Evolutionary conservation across 140 eudicot genomes (phyloP), one percentile per base, ranked within the genome.

Genomic region (Cichorium intybus): DNA sequence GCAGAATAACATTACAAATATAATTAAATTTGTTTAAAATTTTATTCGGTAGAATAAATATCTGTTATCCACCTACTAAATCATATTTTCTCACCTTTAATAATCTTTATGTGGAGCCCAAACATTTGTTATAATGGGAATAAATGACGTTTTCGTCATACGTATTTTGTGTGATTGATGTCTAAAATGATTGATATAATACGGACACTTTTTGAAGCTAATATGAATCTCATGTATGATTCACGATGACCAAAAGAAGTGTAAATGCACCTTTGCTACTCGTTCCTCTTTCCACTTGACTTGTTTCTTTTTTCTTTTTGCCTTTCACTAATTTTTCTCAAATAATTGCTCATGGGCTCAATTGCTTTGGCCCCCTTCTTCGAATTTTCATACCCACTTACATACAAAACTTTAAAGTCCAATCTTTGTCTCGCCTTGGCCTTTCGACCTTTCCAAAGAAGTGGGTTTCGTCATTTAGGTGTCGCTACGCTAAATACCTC

Each of bases 301-400:
- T 69, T 58, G 46, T 68, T 60, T 55, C 60, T 68, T 68, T 75
- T 39, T 67, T 47, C 80, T 43, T 75, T 75, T 75, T 17, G 45
- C 64, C 80, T 75, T 68, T 73, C 73, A 73, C 79, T 73, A 73
- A 65, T 72, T 65, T 41, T 45, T 75, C 61, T 75, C 80, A 60
- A 75, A 75, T 75, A 51, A 75, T 75, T 75, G 80, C 75, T 68
- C 64, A 75, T 60, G 70, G 79, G 65, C 48, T 56, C 69, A 23
- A 52, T 68, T 29, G 43, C 60, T 75, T 58, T 73, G 71, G 72
- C 41, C 78, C 78, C 72, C 41, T 55, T 20, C 48, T 28, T 74
- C 33, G 53, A 60, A 50, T 41, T 60, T 75, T 68, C 64, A 52
- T 74, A 51, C 55, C 75, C 75, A 68, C 80, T 68, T 60, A 54